Percentiles rank a stretch among this genome's conserved stretches.
phyloP scores from a whole-genome alignment of 129 eudicot genomes.

The Glebionis coronaria region DNA sequence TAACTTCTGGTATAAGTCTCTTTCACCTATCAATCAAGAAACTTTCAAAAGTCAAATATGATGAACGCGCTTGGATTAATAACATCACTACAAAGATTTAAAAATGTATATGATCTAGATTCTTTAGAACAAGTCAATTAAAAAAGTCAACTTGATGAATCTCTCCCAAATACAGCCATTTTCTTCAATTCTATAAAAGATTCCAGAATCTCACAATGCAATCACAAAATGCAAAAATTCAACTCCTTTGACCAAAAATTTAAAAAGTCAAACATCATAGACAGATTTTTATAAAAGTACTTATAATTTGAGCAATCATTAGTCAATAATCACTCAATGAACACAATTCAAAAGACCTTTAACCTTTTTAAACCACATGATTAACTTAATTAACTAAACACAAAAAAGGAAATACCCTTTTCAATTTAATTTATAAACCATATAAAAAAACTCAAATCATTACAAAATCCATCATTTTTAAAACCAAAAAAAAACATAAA shows the following conservation, averaged over 20 bases:
- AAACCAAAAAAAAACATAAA: neutral
- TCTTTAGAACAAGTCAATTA: constrained; percentile 1
- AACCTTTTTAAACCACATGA: constrained; percentile 12
- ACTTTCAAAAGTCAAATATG: constrained; percentile 8
- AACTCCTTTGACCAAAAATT: neutral
- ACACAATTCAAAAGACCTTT: constrained; percentile 3
- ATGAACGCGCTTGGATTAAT: neutral
- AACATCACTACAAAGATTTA: neutral
- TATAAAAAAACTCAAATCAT: neutral
- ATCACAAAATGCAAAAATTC: constrained; percentile 1
- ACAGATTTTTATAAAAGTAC: constrained; percentile 4
- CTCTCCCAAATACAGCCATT: neutral
- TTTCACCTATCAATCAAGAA: constrained; percentile 31
- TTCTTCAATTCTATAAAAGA: neutral
- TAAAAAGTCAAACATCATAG: neutral
- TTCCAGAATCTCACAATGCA: constrained; percentile 2
- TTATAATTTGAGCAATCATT: neutral
- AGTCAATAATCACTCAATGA: constrained; percentile 3
- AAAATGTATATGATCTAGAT: constrained; percentile 7
- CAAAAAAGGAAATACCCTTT: constrained; percentile 6
- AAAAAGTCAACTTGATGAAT: constrained; percentile 10
- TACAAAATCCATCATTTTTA: neutral
- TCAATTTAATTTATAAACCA: constrained; percentile 18
- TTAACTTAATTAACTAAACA: neutral
- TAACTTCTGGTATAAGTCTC: constrained; percentile 11